phyloP scores from a whole-genome alignment of 176 grass and related monocot species.

The Paspalum notatum region DNA sequence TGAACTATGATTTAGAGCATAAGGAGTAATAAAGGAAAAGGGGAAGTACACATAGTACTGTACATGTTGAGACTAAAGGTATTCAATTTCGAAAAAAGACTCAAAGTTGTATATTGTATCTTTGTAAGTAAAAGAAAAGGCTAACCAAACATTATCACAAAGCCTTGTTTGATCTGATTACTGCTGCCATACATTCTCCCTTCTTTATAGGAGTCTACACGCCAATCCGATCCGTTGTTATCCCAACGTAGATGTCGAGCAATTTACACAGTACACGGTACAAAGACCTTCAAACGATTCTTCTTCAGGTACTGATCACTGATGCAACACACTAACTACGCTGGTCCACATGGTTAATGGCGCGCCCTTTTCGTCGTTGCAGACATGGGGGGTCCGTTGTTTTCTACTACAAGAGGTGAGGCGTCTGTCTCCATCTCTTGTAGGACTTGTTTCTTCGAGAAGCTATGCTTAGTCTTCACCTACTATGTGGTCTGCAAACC shows the following conservation, averaged over 20 bases:
- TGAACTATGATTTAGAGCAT: too few species aligned
- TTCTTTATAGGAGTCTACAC: too few species aligned
- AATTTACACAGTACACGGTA: constrained; percentile 30
- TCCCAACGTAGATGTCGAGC: neutral
- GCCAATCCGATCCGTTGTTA: too few species aligned
- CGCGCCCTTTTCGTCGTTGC: constrained; percentile 25
- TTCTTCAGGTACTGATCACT: constrained; percentile 3
- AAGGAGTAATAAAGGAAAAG: too few species aligned
- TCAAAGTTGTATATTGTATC: too few species aligned
- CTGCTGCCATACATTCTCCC: neutral
- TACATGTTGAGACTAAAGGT: too few species aligned
- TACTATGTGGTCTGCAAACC: constrained; percentile 25
- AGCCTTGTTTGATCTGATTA: neutral
- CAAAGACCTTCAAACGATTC: constrained; percentile 23
- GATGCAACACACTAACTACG: constrained; percentile 39
- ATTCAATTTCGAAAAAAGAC: too few species aligned
- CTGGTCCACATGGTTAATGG: constrained; percentile 40
- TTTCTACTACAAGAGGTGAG: constrained; percentile 29
- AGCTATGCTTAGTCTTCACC: constrained; percentile 51
- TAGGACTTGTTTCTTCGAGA: constrained; percentile 51
- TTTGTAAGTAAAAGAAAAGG: too few species aligned
- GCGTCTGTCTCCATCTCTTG: constrained; percentile 26
- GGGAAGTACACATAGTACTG: too few species aligned
- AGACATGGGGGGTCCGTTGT: constrained; percentile 10
- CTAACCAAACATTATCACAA: neutral